Base-by-base conservation (phyloP, 108 stramenopile species). In the Skeletonema menzelii region DNA sequence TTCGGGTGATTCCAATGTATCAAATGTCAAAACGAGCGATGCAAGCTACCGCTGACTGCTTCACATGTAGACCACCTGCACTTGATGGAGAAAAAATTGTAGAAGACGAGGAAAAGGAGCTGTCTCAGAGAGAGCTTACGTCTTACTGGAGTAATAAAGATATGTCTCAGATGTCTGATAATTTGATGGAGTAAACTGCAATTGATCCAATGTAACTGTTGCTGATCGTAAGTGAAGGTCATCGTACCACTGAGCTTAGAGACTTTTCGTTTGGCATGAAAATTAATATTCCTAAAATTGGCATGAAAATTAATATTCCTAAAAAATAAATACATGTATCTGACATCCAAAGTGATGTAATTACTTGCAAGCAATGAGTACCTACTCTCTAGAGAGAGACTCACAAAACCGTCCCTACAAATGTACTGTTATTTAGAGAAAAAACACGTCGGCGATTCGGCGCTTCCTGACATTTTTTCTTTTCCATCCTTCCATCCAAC, bases 11-110 rank as follows among this genome's bases (percentile, higher is more conserved):
- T 32, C 82, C 87, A 0, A 65, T 85, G 65, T 82, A 76, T 59
- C 84, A 88, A 37, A 44, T 87, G 56, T 65, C 70, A 2, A 83
- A 85, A 56, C 47, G 58, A 2, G 61, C 47, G 49, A 82, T 84
- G 80, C 15, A 69, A 13, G 87, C 69, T 20, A 78, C 76, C n/a
- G 82, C 83, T 2, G 88, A 86, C 62, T 67, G 70, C 1, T 65
- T 88, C 22, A 61, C 55, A 11, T 65, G 63, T 32, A 64, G 44
- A 19, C 87, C 82, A 53, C 82, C 84, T 4, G 34, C 73, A 15
- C 61, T 87, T 40, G 69, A 70, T 22, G 80, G 35, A 28, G 81
- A 77, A 32, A 27, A 37, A 37, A 12, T 64, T 59, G 17, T 38
- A 70, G 63, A 76, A 34, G 28, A 63, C 11, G 34, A 63, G 20